These are phyloP conservation scores for Fusarium sp. DNA, from an alignment of 2,329 filamentous ascomycete species.

Conservation along the genomic window DNA sequence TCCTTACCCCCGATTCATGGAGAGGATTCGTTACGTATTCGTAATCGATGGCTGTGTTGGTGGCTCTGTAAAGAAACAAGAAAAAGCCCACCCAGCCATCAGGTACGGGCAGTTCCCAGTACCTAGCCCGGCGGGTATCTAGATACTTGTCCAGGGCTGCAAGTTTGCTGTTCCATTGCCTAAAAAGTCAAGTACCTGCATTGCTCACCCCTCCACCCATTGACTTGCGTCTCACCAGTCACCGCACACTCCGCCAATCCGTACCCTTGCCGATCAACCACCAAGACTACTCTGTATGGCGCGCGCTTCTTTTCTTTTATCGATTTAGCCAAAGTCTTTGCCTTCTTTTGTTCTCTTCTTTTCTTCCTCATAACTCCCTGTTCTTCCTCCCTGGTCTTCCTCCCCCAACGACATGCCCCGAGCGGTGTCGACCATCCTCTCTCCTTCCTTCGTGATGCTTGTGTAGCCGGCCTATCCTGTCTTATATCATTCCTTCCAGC, in stretches of 20 bases:
- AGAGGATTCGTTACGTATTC: constrained; percentile 21
- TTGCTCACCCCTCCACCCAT: constrained; percentile 11
- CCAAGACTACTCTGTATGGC: constrained; percentile 7
- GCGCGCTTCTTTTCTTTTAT: constrained; percentile 21
- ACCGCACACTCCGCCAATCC: constrained; percentile 30
- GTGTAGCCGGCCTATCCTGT: constrained; percentile 49
- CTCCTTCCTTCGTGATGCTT: constrained; percentile 46
- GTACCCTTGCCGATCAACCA: constrained; percentile 35
- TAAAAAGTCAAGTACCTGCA: constrained; percentile 23
- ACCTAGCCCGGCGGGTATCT: no score
- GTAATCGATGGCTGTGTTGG: constrained; percentile 10
- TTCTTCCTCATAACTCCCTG: constrained; percentile 6
- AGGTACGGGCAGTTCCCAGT: not conserved
- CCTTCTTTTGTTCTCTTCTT: constrained; percentile 6
- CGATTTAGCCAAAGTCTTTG: constrained; percentile 15
- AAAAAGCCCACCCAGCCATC: not conserved
- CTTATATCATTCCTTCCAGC: constrained; percentile 7
- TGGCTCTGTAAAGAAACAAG: not conserved
- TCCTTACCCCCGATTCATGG: constrained; percentile 5
- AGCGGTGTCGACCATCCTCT: constrained; percentile 42
- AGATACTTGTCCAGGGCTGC: not conserved
- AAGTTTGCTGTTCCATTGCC: constrained; percentile 3
- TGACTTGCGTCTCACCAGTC: constrained; percentile 26
- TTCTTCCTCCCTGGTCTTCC: not conserved
- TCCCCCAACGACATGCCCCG: constrained; percentile 41